Conservation (phyloP, 805 yeast species). For the Diddensiella caesifluorescens region DNA sequence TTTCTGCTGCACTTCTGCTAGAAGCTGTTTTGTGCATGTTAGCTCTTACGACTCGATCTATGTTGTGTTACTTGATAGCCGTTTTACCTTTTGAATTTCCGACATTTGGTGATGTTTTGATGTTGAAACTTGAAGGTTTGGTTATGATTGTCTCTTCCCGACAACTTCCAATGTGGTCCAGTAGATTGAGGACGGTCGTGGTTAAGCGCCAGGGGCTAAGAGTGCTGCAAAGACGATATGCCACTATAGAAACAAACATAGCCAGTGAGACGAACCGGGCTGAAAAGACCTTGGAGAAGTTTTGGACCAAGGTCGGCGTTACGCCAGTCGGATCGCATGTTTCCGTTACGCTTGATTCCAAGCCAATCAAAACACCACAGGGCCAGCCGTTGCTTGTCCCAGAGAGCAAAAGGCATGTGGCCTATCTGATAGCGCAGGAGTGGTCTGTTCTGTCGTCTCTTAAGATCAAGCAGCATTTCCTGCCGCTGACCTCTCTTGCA, state of each 20-base stretch:
- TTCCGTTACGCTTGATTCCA: slow-evolving; percentile 63
- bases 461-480: slow-evolving; percentile 64
- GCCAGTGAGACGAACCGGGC: slow-evolving; percentile 56
- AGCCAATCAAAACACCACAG: slow-evolving; percentile 76
- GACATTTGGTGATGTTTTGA: neutral
- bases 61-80: neutral
- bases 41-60: neutral
- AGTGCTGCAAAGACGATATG: slow-evolving; percentile 4
- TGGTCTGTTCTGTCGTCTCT: slow-evolving; percentile 69
- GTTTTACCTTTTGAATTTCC: neutral
- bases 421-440: slow-evolving; percentile 74
- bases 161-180: no score
- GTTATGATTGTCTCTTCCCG: no score
- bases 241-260: slow-evolving; percentile 16
- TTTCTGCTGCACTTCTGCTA: slow-evolving; percentile 58
- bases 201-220: no score
- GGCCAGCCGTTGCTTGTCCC: slow-evolving; percentile 72
- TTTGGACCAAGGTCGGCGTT: slow-evolving; percentile 23
- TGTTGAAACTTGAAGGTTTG: no score
- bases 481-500: slow-evolving; percentile 83
- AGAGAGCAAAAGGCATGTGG: slow-evolving; percentile 48
- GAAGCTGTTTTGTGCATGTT: slow-evolving; percentile 6
- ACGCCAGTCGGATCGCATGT: slow-evolving; percentile 38
- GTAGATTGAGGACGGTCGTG: no score
- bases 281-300: slow-evolving; percentile 49